A percentile compares a stretch with the other conserved stretches of the same genome.
These are phyloP conservation scores for Botryotinia calthae DNA, from an alignment of 2,329 filamentous ascomycete species.

Conservation along the genomic window DNA sequence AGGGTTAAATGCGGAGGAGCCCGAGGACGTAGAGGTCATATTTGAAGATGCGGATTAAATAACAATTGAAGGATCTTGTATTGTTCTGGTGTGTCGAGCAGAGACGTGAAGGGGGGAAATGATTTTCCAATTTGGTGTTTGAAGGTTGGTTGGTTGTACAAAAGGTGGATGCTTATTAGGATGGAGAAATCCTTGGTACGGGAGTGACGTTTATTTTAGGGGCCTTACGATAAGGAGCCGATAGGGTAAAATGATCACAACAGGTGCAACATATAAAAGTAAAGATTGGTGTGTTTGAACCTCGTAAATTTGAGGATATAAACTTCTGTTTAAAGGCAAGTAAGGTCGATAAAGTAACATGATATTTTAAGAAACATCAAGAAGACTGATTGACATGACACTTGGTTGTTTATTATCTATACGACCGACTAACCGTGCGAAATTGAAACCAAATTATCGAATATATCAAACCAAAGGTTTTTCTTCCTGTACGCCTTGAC, in stretches of 20 bases:
- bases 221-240: constrained; percentile 14
- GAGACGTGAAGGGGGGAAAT: not conserved
- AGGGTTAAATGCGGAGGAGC: constrained; percentile 28
- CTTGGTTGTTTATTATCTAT: not conserved
- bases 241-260: not conserved
- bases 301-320: not conserved
- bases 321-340: not conserved
- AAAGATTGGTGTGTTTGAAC: not conserved
- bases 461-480: not conserved
- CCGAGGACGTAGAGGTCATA: constrained; percentile 37
- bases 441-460: constrained; percentile 14
- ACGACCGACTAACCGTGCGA: constrained; percentile 1
- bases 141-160: constrained; percentile 15
- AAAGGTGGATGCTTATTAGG: not conserved
- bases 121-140: not conserved
- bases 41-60: constrained; percentile 5
- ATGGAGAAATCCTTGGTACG: not conserved
- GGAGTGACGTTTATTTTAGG: constrained; percentile 13
- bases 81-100: not conserved
- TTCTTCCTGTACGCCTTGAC: not conserved
- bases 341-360: not conserved
- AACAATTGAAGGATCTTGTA: not conserved
- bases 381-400: not conserved
- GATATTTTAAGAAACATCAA: not conserved
- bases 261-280: not conserved